Percentiles rank a stretch among this genome's conserved stretches.
Conservation (phyloP, 352 stramenopile genomes). For the Phytopythium litorale region DNA sequence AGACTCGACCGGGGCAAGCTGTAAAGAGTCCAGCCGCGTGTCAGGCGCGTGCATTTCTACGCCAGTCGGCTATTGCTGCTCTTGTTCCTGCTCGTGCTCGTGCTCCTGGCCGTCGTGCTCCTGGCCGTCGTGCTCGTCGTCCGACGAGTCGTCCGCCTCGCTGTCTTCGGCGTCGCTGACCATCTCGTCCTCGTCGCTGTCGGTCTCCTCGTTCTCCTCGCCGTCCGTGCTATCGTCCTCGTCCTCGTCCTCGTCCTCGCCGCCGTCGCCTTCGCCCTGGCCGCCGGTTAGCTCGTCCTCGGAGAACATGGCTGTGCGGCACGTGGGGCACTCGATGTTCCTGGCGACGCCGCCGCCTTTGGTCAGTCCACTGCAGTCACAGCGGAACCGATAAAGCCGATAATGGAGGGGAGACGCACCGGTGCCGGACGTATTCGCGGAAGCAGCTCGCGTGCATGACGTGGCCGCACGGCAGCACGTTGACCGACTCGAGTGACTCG, state of each 20-base stretch:
- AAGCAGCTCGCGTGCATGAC: constrained; percentile 71
- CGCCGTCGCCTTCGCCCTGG: constrained; percentile 7
- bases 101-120: not conserved
- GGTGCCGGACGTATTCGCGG: constrained; percentile 55
- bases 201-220: constrained; percentile 12
- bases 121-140: constrained; percentile 5
- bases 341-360: constrained; percentile 16
- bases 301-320: constrained; percentile 48
- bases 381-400: not conserved
- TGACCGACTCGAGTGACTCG: constrained; percentile 64
- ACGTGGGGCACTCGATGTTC: constrained; percentile 60
- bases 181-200: too few relatives aligned
- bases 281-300: constrained; percentile 24
- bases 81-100: not conserved
- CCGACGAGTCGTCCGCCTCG: constrained; percentile 18
- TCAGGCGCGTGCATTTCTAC: not conserved
- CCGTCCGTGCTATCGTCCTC: constrained; percentile 8
- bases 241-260: constrained; percentile 2
- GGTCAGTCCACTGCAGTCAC: not conserved
- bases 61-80: not conserved
- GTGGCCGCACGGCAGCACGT: constrained; percentile 70
- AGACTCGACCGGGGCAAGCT: not conserved
- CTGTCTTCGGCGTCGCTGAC: constrained; percentile 7
- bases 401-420: constrained; percentile 18
- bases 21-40: not conserved